Conservation (phyloP, 495 filamentous ascomycete species). For the Penicillium arizonense region DNA sequence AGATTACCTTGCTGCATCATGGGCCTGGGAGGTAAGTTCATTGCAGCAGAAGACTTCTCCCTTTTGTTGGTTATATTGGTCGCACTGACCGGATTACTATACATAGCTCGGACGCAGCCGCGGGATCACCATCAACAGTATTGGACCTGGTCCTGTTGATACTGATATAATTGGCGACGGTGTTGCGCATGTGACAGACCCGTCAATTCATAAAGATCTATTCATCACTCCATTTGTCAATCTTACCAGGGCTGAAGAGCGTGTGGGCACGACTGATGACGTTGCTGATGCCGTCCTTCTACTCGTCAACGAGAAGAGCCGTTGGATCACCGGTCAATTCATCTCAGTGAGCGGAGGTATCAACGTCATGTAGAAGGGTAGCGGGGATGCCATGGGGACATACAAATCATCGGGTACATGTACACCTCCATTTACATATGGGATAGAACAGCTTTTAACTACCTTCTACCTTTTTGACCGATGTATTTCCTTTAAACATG, state of each 20-base stretch:
- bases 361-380: not conserved
- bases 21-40: too few relatives aligned
- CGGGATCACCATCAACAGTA: slow-evolving; percentile 36
- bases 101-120: slow-evolving; percentile 2
- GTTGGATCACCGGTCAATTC: slow-evolving; percentile 51
- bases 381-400: too few relatives aligned
- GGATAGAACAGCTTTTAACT: too few relatives aligned
- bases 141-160: slow-evolving; percentile 36
- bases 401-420: too few relatives aligned
- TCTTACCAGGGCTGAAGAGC: slow-evolving; percentile 27
- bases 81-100: too few relatives aligned
- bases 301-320: slow-evolving; percentile 45
- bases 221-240: slow-evolving; percentile 3
- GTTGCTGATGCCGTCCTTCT: slow-evolving; percentile 47
- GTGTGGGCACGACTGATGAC: slow-evolving; percentile 34
- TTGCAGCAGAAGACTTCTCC: too few relatives aligned
- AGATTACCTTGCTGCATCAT: slow-evolving; percentile 18
- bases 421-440: too few relatives aligned
- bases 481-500: too few relatives aligned
- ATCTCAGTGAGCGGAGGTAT: slow-evolving; percentile 48
- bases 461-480: too few relatives aligned
- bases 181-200: slow-evolving; percentile 5
- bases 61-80: too few relatives aligned
- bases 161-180: slow-evolving; percentile 32
- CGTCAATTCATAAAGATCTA: too few relatives aligned